Evolutionary conservation across 768 basidiomycete species (phyloP), one percentile per base, ranked within the genome.

Genomic region (Amyloporia xantha): DNA sequence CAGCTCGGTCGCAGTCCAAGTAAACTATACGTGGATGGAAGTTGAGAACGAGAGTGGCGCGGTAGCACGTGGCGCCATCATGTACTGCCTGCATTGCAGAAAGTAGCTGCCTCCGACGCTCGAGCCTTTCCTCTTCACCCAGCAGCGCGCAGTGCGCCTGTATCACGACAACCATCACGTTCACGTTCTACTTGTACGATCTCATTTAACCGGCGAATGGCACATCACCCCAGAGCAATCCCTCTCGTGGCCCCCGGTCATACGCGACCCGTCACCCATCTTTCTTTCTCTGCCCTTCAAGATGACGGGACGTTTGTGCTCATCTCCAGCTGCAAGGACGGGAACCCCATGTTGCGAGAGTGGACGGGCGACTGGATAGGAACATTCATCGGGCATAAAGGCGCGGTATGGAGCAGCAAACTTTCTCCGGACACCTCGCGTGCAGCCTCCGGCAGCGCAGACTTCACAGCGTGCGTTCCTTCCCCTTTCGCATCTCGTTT

Each of bases 321-420:
- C 54, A 86, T 97, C 61, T 97, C 94, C 49, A 88, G 89, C 59
- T 98, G 96, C 75, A 99, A 98, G 70, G 96, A 98, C 75, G 96
- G 96, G 27, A 97, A 92, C 60, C 94, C 92, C 39, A 94, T 95
- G 91, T 72, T 96, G 57, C 81, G 92, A 62, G 87, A 92, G 62
- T 95, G 94, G 94, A 89, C 91, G 48, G 95, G 95, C 27, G 96
- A 99, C 68, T 99, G 96, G 96, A 89, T 96, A 63, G 96, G 96
- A 30, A 90, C 87, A 15, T 91, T 89, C 65, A 74, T 90, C 36
- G 86, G 87, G 20, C 86, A 89, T 70, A 89, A 91, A 66, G 96
- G 95, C 58, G 95, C 95, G 6, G 95, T 99, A 3, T 99, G 95
- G 95, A 84, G 88, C 56, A 88, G 89, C 43, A 95, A 96, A 68